Evolutionary conservation across 768 basidiomycete genomes (phyloP).

Genomic region (Lentinula edodes): DNA sequence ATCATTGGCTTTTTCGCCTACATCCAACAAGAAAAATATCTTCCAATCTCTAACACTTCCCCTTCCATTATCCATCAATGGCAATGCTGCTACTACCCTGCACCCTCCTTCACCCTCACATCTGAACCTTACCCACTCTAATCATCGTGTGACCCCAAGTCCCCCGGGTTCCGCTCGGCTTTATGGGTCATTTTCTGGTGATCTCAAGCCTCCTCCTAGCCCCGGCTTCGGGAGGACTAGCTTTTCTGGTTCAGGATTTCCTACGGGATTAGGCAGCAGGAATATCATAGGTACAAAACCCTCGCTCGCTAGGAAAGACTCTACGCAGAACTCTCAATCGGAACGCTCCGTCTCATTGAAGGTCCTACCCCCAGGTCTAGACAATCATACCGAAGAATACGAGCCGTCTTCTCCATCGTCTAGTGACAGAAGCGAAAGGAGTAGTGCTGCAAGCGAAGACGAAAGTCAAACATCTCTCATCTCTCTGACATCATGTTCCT

Average conservation of each 20-base stretch:
- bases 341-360: not conserved
- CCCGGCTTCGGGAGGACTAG: not conserved
- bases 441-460: not conserved
- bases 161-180: slow-evolving; percentile 52
- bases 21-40: not conserved
- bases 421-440: not conserved
- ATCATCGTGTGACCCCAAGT: slow-evolving; percentile 30
- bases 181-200: slow-evolving; percentile 20
- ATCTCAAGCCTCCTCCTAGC: slow-evolving; percentile 2
- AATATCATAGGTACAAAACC: not conserved
- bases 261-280: not conserved
- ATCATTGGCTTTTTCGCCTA: not conserved
- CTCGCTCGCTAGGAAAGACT: not conserved
- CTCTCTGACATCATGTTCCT: slow-evolving; percentile 11
- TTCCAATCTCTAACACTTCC: not conserved
- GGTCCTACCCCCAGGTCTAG: not conserved
- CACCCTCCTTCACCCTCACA: slow-evolving; percentile 50
- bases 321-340: not conserved
- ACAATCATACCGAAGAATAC: not conserved
- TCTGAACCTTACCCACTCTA: slow-evolving; percentile 54
- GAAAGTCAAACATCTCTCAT: slow-evolving; percentile 23
- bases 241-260: not conserved
- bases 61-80: not conserved
- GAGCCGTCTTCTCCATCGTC: slow-evolving; percentile 1
- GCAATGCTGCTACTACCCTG: not conserved